Base-by-base conservation (phyloP, 1,284 basidiomycete genomes). In the Salmacisia buchloeana region DNA sequence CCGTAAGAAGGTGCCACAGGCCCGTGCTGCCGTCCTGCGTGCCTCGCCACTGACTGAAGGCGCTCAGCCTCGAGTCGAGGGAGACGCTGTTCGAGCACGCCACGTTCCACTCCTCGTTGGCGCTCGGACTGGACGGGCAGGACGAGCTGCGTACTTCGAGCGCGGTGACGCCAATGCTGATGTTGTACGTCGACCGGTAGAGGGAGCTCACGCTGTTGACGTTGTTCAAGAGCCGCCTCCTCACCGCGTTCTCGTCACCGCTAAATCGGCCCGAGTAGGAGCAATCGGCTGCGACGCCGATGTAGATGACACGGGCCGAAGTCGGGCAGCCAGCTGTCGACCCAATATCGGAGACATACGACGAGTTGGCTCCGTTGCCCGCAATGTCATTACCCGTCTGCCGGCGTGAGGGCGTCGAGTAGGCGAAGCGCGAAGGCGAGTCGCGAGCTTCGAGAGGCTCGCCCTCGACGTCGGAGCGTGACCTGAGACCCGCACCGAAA, bases 281-380 rank as follows among this genome's bases (percentile, higher is more conserved):
- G 80, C 91, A 94, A 79, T 96, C 92, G 2, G 91, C 87, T 0
- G 92, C 92, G 46, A 93, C 88, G 25, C 92, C 92, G 84, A 91
- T 87, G 74, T 87, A 90, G 25, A 92, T 86, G 63, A 92, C 84
- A 81, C 86, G 85, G 75, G 88, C 88, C 0, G 84, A 83, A 52
- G 81, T 86, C 1, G 91, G 89, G 78, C 92, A 94, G 10, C 92
- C 91, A 1, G 80, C 77, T 1, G 83, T 86, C 25, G 85, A 69
- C 1, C 76, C 76, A 45, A 78, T 78, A 87, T 57, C 39, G 38
- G 25, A 29, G 58, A 61, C 59, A 54, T 56, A 70, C 31, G 43
- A 49, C 45, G 63, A 49, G 52, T 60, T 62, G 54, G 34, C 43
- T 10, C 41, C 41, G 23, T 41, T 41, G 21, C 65, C 66, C 2